Conservation (phyloP, 495 filamentous ascomycete species). For the Aspergillus sclerotiicarbonarius region DNA sequence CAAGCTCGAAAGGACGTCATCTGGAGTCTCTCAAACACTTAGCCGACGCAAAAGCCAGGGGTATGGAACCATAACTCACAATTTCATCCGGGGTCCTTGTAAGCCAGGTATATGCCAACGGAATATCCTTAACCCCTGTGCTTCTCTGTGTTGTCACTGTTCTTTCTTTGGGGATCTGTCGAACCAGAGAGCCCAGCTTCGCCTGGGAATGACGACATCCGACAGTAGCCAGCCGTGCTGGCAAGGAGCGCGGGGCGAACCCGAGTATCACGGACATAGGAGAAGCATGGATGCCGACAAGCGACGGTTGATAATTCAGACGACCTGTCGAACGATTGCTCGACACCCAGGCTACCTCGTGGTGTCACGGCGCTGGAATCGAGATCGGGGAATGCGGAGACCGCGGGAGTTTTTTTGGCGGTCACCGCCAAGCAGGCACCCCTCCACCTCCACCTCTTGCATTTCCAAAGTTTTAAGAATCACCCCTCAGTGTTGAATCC, state of each 20-base stretch:
- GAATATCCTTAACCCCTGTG: conserved; percentile 1
- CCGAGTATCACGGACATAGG: conserved; percentile 21
- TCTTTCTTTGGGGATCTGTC: conserved; percentile 10
- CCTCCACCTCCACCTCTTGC: neutral
- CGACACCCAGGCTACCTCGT: neutral
- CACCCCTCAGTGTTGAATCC: too few relatives aligned
- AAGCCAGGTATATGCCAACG: conserved; percentile 39
- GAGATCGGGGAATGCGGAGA: neutral
- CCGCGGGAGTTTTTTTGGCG: neutral
- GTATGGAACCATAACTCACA: conserved; percentile 20
- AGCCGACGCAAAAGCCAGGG: conserved; percentile 4
- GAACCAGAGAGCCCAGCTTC: neutral
- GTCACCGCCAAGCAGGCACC: neutral
- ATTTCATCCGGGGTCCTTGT: conserved; percentile 36
- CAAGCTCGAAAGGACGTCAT: conserved; percentile 34
- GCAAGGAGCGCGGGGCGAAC: conserved; percentile 17
- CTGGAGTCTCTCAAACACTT: conserved; percentile 26
- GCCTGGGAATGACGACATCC: conserved; percentile 2
- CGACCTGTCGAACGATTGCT: neutral
- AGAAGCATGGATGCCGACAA: conserved; percentile 7
- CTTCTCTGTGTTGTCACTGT: conserved; percentile 22
- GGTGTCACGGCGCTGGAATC: neutral
- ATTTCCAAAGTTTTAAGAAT: too few relatives aligned
- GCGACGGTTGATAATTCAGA: neutral
- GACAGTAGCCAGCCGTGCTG: conserved; percentile 18